Percentiles rank a stretch among this genome's conserved stretches.
Evolutionary conservation across 768 basidiomycete species (phyloP).

Genomic region (Kwoniella botswanensis): DNA sequence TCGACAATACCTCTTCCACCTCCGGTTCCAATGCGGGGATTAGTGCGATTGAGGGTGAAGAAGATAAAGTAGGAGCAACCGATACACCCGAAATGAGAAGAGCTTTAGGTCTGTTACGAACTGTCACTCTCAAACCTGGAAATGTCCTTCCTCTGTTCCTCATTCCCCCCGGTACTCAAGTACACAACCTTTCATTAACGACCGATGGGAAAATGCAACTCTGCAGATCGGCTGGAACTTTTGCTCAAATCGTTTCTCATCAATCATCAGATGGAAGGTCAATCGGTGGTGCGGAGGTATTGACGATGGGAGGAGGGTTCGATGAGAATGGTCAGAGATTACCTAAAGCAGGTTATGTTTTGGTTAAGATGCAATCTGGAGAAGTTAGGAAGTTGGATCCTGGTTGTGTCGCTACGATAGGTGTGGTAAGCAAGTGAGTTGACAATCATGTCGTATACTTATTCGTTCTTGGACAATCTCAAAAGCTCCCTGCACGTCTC

Average conservation of each 20-base stretch:
- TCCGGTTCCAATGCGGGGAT: neutral
- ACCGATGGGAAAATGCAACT: conserved; percentile 78
- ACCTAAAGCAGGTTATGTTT: conserved; percentile 46
- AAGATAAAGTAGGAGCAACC: conserved; percentile 25
- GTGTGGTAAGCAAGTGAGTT: conserved; percentile 79
- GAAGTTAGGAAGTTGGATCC: conserved; percentile 85
- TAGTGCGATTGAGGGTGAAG: neutral
- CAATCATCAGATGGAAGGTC: conserved; percentile 62
- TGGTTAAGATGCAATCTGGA: conserved; percentile 83
- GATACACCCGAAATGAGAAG: conserved; percentile 59
- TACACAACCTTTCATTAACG: conserved; percentile 81
- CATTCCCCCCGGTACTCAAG: conserved; percentile 88
- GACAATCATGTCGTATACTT: neutral
- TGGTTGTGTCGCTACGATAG: conserved; percentile 81
- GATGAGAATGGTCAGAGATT: conserved; percentile 33
- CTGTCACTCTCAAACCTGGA: conserved; percentile 81
- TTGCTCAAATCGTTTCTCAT: conserved; percentile 78
- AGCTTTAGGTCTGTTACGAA: conserved; percentile 81
- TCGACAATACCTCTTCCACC: conserved; percentile 45
- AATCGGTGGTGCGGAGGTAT: conserved; percentile 54
- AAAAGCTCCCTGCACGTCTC: no score
- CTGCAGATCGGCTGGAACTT: conserved; percentile 86
- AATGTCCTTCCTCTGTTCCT: conserved; percentile 90
- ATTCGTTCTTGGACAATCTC: no score
- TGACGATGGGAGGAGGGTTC: conserved; percentile 42